Base-by-base conservation (phyloP, 345 rosid genomes). In the Erysimum cheiranthoides region DNA sequence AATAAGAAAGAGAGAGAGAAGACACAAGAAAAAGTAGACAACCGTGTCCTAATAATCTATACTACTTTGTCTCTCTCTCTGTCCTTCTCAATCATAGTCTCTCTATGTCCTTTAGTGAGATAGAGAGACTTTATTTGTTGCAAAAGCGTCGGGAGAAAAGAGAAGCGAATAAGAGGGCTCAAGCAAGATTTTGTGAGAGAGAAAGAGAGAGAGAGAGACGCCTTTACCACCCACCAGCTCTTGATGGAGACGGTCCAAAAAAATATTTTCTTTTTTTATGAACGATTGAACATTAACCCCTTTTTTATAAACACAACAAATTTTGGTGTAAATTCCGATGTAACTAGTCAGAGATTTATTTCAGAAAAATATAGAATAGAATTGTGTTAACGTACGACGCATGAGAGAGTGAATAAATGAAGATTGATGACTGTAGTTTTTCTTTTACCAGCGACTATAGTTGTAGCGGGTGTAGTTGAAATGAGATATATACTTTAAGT, bases 11-110 rank as follows among this genome's bases (percentile, higher is more conserved):
- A 74, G 40, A 74, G 25, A 46, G 30, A 61, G 61, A 56, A 68
- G 76, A 70, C 79, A 80, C 79, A 78, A 25, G 51, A 11, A 68
- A 75, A 76, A 61, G 70, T 42, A 69, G 69, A 69, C 79, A 76
- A 74, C 78, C 75, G 85, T 87, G 88, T 90, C 90, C 87, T 85
- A 82, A 89, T 84, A 77, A 78, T 80, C 68, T 77, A 64, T 76
- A 66, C 39, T 75, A 73, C 77, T 78, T 67, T 70, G n/a, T 52
- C 52, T 54, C 64, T 39, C 14, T 85, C 30, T 77, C 0, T 77
- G n/a, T 56, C 64, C 35, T 35, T 76, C 42, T 82, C 68, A 74
- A 49, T 74, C 59, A 74, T 66, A 56, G 66, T 67, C 61, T 40
- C 54, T 78, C 68, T 75, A 47, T 74, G 71, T 76, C 72, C 59